phyloP scores from a whole-genome alignment of 2,329 filamentous ascomycete species.

The Thelonectria discophora region DNA sequence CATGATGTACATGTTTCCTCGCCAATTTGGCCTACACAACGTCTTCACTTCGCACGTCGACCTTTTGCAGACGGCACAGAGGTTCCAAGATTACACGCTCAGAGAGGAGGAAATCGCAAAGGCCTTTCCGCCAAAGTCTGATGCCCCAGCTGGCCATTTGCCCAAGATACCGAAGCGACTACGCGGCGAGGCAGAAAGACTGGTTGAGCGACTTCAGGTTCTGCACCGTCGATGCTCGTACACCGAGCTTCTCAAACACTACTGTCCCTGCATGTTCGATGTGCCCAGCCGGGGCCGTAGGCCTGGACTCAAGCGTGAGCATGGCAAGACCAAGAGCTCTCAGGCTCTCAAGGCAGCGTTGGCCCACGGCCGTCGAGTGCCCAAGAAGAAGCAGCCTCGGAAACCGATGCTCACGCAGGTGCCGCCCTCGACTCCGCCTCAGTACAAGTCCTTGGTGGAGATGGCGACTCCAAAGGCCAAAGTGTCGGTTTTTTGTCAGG shows the following conservation, averaged over 20 bases:
- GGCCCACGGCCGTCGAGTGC: slow-evolving; percentile 25
- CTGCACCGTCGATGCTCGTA: slow-evolving; percentile 82
- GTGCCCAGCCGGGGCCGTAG: slow-evolving; percentile 14
- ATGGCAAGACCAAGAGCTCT: slow-evolving; percentile 8
- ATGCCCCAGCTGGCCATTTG: slow-evolving; percentile 17
- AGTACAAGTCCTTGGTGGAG: slow-evolving; percentile 63
- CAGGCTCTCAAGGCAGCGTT: slow-evolving; percentile 6
- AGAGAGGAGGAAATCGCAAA: slow-evolving; percentile 81
- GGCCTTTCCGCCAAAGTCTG: slow-evolving; percentile 33
- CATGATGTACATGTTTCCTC: slow-evolving; percentile 93
- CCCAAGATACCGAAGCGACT: slow-evolving; percentile 71
- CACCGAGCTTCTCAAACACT: slow-evolving; percentile 77
- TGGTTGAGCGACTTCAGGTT: slow-evolving; percentile 75
- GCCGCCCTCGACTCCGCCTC: slow-evolving; percentile 22
- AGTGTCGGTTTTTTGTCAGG: slow-evolving; percentile 88
- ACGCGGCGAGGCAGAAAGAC: slow-evolving; percentile 64
- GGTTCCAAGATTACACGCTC: slow-evolving; percentile 84
- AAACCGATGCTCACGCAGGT: slow-evolving; percentile 8
- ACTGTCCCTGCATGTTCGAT: slow-evolving; percentile 70
- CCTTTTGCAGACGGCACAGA: slow-evolving; percentile 71
- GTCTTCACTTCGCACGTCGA: slow-evolving; percentile 82
- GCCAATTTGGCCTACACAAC: slow-evolving; percentile 90
- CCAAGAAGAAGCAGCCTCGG: slow-evolving; percentile 23
- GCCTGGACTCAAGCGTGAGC: slow-evolving; percentile 13
- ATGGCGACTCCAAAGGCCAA: slow-evolving; percentile 72